Percentiles rank a stretch among this genome's conserved stretches.
These are phyloP conservation scores for Austroboletus novae-zelandiae DNA, from an alignment of 1,284 basidiomycete species.

Conservation along the genomic window DNA sequence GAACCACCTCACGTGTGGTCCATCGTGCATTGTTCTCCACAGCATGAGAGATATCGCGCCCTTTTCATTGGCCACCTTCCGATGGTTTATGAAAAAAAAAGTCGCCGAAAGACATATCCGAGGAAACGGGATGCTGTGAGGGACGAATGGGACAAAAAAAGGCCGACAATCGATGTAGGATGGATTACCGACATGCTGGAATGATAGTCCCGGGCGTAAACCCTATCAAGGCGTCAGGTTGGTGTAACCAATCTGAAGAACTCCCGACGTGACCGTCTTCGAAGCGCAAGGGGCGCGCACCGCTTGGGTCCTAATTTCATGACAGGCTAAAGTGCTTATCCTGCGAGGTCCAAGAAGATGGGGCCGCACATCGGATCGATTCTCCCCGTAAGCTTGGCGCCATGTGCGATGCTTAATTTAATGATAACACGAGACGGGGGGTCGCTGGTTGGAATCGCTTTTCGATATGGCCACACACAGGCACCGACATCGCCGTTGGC, in stretches of 20 bases:
- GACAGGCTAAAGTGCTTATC: constrained; percentile 5
- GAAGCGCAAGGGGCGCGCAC: background rate
- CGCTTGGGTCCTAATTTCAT: background rate
- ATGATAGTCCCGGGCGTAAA: constrained; percentile 11
- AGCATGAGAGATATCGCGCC: background rate
- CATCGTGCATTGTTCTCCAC: constrained; percentile 5
- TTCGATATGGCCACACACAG: constrained; percentile 1
- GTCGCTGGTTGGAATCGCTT: too few species aligned
- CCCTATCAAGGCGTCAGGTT: constrained; percentile 5
- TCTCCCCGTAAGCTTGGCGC: background rate
- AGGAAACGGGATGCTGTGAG: constrained; percentile 1
- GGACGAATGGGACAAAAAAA: background rate
- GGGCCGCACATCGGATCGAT: constrained; percentile 4
- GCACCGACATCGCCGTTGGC: constrained; percentile 1
- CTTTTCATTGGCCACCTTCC: background rate
- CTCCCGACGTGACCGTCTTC: background rate
- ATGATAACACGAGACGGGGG: background rate
- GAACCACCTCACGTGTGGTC: background rate
- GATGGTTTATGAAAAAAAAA: too few species aligned
- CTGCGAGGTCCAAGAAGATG: background rate
- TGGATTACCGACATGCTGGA: constrained; percentile 1
- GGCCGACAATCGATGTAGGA: background rate
- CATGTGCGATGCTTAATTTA: background rate
- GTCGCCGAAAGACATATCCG: constrained; percentile 2
- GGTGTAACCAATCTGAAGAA: constrained; percentile 1